phyloP scores from a whole-genome alignment of 257 asterid genomes.

The Perilla frutescens region DNA sequence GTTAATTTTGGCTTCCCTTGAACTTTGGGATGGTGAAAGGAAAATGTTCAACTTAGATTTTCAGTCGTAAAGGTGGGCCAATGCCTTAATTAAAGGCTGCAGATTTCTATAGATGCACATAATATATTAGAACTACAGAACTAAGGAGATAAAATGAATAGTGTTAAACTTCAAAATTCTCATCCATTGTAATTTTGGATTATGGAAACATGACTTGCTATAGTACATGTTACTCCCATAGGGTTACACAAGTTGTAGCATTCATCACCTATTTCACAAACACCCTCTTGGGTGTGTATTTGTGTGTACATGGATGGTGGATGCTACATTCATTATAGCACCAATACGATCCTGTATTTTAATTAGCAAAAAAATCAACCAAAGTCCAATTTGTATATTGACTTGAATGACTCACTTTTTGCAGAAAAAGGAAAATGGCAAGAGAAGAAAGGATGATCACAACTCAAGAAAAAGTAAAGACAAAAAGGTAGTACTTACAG shows the following conservation, averaged over 20 bases:
- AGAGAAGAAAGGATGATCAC: slow-evolving; percentile 90
- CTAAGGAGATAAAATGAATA: slow-evolving; percentile 13
- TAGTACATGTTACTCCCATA: background rate
- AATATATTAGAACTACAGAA: slow-evolving; percentile 14
- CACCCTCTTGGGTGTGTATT: background rate
- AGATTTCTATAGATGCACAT: slow-evolving; percentile 2
- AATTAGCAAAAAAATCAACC: slow-evolving; percentile 5
- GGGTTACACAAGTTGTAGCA: background rate
- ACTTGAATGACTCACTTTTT: slow-evolving; percentile 35
- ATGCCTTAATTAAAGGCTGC: background rate
- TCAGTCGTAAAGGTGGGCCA: background rate
- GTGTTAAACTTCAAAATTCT: background rate
- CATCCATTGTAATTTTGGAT: slow-evolving; percentile 7
- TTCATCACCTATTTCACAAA: background rate
- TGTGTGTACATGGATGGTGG: slow-evolving; percentile 5
- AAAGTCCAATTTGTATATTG: slow-evolving; percentile 23
- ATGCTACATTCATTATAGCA: background rate
- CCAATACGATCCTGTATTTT: background rate
- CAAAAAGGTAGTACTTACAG: slow-evolving; percentile 75
- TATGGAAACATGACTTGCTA: background rate
- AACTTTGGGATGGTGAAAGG: slow-evolving; percentile 17
- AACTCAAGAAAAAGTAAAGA: slow-evolving; percentile 74
- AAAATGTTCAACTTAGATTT: slow-evolving; percentile 14
- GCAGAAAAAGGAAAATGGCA: slow-evolving; percentile 93
- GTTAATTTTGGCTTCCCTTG: background rate